A percentile compares a stretch with the other conserved stretches of the same genome.
Conservation (phyloP, 495 filamentous ascomycete genomes). For the Podospora appendiculata region DNA sequence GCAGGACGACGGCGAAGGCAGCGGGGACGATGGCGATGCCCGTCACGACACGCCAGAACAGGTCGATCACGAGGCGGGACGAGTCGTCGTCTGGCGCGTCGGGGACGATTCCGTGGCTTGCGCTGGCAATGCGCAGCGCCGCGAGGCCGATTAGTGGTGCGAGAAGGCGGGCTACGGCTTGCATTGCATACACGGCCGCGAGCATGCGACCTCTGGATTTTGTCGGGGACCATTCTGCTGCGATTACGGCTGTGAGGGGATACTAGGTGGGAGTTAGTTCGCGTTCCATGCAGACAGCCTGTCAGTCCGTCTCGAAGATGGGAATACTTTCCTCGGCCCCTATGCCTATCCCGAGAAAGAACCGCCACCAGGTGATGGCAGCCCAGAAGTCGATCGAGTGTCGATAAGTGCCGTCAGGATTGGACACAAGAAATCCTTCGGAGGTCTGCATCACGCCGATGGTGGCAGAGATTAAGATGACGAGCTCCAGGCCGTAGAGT, state of each 20-base stretch:
- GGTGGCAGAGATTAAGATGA: conserved; percentile 41
- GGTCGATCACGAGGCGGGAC: conserved; percentile 36
- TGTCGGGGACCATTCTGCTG: conserved; percentile 51
- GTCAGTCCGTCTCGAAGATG: too few relatives aligned
- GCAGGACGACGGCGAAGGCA: conserved; percentile 53
- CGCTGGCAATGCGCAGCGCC: conserved; percentile 20
- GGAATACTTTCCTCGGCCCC: conserved; percentile 15
- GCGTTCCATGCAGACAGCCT: too few relatives aligned
- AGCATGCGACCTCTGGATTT: conserved; percentile 51
- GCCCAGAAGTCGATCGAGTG: conserved; percentile 44
- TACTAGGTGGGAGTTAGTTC: neutral
- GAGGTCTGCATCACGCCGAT: conserved; percentile 40
- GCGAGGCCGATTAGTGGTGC: conserved; percentile 27
- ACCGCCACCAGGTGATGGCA: conserved; percentile 50
- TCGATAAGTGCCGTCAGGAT: conserved; percentile 18
- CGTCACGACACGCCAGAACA: conserved; percentile 61
- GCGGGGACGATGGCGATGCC: conserved; percentile 58
- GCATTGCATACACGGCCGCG: conserved; percentile 54
- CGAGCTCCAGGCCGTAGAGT: conserved; percentile 55
- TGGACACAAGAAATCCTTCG: conserved; percentile 20
- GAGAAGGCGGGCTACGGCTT: conserved; percentile 52
- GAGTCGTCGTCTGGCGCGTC: conserved; percentile 43
- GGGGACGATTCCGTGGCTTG: neutral
- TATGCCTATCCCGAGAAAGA: conserved; percentile 45
- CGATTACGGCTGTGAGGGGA: conserved; percentile 42